Evolutionary conservation across 2,329 filamentous ascomycete genomes (phyloP).

Genomic region (Sclerotiophoma versabilis): DNA sequence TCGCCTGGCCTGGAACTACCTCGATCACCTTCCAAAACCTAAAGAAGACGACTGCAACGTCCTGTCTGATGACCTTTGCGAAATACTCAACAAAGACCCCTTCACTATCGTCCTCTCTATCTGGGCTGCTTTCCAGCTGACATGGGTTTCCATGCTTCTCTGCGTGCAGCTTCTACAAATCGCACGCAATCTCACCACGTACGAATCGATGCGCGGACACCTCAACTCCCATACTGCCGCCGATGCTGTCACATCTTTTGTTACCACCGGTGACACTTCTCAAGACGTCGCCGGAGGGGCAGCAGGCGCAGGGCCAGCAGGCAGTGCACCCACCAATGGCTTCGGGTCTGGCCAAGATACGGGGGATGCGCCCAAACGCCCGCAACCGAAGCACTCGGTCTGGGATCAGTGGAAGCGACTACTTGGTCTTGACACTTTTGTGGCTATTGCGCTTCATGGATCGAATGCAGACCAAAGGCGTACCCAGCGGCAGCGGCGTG

Average conservation of each 20-base stretch:
- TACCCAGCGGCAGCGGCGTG: constrained; percentile 51
- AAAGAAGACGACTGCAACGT: constrained; percentile 69
- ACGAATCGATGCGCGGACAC: constrained; percentile 91
- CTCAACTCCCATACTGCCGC: constrained; percentile 64
- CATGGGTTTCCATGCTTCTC: constrained; percentile 97
- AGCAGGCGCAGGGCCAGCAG: constrained; percentile 13
- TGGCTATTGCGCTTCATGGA: constrained; percentile 84
- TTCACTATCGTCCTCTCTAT: constrained; percentile 81
- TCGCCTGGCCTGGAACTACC: constrained; percentile 75
- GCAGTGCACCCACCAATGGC: constrained; percentile 56
- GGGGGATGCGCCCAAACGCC: constrained; percentile 43
- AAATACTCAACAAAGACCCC: constrained; percentile 77
- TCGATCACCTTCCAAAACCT: constrained; percentile 65
- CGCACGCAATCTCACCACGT: constrained; percentile 91
- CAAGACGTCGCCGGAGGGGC: constrained; percentile 59
- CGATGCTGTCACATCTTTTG: constrained; percentile 72
- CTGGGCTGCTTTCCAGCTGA: constrained; percentile 84
- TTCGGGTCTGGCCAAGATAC: constrained; percentile 67
- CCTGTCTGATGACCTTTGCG: constrained; percentile 77
- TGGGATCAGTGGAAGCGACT: constrained; percentile 82
- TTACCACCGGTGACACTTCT: constrained; percentile 73
- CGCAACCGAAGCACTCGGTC: constrained; percentile 69
- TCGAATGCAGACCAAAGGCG: constrained; percentile 58
- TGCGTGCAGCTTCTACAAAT: constrained; percentile 94
- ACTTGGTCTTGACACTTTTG: constrained; percentile 90